Conservation (phyloP, 768 basidiomycete genomes). For the Clathrus columnatus region DNA sequence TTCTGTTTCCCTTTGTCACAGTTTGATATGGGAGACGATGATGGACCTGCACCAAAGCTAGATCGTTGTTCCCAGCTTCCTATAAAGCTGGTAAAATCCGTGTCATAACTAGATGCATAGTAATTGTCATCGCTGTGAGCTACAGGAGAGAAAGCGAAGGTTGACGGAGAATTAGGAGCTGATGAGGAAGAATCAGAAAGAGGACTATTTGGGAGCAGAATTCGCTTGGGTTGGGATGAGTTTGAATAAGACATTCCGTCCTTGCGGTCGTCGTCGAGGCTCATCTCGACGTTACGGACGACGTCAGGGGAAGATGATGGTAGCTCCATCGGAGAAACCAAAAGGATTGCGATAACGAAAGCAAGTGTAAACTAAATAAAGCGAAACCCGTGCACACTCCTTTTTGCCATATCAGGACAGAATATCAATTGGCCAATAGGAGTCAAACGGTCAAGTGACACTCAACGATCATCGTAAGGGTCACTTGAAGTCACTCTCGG, state of each 20-base stretch:
- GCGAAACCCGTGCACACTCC: too few species aligned
- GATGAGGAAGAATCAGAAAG: background rate
- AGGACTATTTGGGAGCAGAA: background rate
- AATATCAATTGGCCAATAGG: too few species aligned
- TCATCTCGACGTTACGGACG: background rate
- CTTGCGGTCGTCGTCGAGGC: background rate
- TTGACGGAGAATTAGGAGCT: conserved; percentile 5
- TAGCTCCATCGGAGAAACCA: background rate
- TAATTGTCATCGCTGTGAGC: background rate
- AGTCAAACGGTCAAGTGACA: too few species aligned
- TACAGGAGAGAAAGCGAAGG: conserved; percentile 6
- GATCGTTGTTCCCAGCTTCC: background rate
- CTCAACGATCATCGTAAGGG: conserved; percentile 15
- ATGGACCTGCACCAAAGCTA: background rate
- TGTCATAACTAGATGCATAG: conserved; percentile 1
- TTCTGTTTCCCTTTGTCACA: background rate
- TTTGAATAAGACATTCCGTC: background rate
- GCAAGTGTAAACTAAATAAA: too few species aligned
- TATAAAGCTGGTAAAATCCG: conserved; percentile 3
- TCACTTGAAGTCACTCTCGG: conserved; percentile 31
- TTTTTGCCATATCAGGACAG: background rate
- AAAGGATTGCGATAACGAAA: background rate
- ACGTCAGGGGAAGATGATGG: background rate
- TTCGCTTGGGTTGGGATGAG: background rate
- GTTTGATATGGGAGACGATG: background rate